Evolutionary conservation across 805 yeast species (phyloP).

Genomic region (Myxozyma udenii): DNA sequence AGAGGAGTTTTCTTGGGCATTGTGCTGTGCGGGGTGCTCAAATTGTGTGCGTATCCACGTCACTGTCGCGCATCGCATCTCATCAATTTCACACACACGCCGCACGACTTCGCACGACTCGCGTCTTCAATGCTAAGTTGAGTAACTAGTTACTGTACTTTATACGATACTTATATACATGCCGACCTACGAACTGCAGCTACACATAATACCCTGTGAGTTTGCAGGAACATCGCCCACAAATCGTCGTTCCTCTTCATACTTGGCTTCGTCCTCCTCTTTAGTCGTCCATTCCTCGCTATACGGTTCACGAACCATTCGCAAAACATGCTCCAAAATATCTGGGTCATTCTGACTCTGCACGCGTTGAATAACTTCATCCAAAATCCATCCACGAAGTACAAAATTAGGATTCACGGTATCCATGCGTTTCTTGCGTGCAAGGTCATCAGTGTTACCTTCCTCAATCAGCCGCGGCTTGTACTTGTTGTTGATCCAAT

Average conservation of each 20-base stretch:
- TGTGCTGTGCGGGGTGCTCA: too few relatives aligned
- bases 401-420: slow-evolving; percentile 70
- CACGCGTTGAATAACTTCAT: slow-evolving; percentile 69
- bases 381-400: slow-evolving; percentile 82
- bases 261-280: slow-evolving; percentile 53
- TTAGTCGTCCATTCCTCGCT: slow-evolving; percentile 65
- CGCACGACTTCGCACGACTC: too few relatives aligned
- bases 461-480: slow-evolving; percentile 44
- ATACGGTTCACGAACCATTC: slow-evolving; percentile 76
- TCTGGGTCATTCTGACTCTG: slow-evolving; percentile 49
- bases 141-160: too few relatives aligned
- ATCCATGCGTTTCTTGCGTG: slow-evolving; percentile 46
- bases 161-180: too few relatives aligned
- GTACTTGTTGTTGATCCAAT: slow-evolving; percentile 54
- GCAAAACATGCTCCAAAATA: slow-evolving; percentile 57
- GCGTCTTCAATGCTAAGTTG: not conserved
- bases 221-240: slow-evolving; percentile 50
- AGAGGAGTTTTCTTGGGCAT: slow-evolving; percentile 12
- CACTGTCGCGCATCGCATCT: too few relatives aligned
- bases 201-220: slow-evolving; percentile 65
- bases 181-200: slow-evolving; percentile 49
- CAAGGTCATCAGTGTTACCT: slow-evolving; percentile 40
- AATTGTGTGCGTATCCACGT: too few relatives aligned
- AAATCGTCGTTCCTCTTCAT: slow-evolving; percentile 38
- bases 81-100: too few relatives aligned